phyloP scores from a whole-genome alignment of 1,284 basidiomycete species.

The Ceratobasidium sp. region DNA sequence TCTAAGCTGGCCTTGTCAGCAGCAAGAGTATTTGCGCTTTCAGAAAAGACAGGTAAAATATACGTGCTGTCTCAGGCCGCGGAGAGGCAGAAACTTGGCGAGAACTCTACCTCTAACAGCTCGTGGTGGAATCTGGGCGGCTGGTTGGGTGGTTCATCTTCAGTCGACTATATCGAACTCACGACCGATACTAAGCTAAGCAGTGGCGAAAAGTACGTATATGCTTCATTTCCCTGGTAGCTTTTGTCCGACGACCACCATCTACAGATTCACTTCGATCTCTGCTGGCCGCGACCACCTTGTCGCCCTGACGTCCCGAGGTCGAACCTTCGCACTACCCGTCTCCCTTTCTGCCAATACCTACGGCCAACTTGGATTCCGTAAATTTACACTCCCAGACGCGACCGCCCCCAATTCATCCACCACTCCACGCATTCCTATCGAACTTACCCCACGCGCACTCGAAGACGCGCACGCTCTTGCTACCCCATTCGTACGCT shows the following conservation, averaged over 20 bases:
- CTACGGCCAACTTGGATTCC: slow-evolving; percentile 86
- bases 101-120: slow-evolving; percentile 45
- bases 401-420: slow-evolving; percentile 49
- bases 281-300: slow-evolving; percentile 83
- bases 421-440: slow-evolving; percentile 56
- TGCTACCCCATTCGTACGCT: slow-evolving; percentile 48
- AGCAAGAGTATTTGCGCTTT: slow-evolving; percentile 75
- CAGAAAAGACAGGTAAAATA: slow-evolving; percentile 70
- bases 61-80: slow-evolving; percentile 71
- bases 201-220: slow-evolving; percentile 63
- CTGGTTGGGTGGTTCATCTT: slow-evolving; percentile 52
- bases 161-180: slow-evolving; percentile 57
- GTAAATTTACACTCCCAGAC: slow-evolving; percentile 63
- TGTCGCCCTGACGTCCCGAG: slow-evolving; percentile 83
- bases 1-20: slow-evolving; percentile 67
- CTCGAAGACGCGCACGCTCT: slow-evolving; percentile 63
- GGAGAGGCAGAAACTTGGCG: slow-evolving; percentile 49
- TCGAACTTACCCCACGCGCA: slow-evolving; percentile 70
- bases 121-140: slow-evolving; percentile 48
- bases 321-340: slow-evolving; percentile 84
- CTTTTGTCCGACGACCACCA: not conserved
- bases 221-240: not conserved
- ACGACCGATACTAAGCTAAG: slow-evolving; percentile 60
- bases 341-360: slow-evolving; percentile 81
- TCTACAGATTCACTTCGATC: slow-evolving; percentile 73